Evolutionary conservation across 73 alveolate genomes (phyloP), one percentile per base, ranked within the genome.

Genomic region (Paramecium sexaurelia): DNA sequence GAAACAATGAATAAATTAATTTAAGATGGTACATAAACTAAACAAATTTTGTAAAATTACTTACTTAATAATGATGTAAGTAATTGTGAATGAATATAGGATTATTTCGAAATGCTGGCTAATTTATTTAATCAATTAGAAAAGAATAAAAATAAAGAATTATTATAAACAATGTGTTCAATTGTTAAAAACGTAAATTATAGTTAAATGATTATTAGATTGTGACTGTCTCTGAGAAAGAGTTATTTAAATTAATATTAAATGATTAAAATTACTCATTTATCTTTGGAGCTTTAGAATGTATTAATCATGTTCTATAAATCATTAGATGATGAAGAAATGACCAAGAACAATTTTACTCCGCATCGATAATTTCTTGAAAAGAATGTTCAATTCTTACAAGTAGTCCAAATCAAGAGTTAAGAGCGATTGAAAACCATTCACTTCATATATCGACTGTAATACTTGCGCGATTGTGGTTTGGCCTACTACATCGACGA

Each of bases 401-500:
- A 40, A 41, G 89, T 75, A 5, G 89, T 40, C 47, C 89, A 75
- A 75, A 20, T 75, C 41, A 27, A 37, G 47, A 41, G 89, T 26
- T 20, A 75, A 75, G 69, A 75, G 45, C 40, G 69, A 75, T 19
- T 75, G 35, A 57, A 57, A 57, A 57, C 78, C 66, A 75, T 75
- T 19, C 47, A 75, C 29, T 75, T 75, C 69, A 24, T 75, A 40
- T 75, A 75, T 41, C 66, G 89, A 40, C 69, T 75, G 71, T 29
- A 33, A 27, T 75, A 75, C 69, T 41, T 75, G 89, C 66, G 89
- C 37, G 89, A 75, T 40, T 75, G 89, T 75, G 71, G 40, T 37
- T 19, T 75, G 19, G 89, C 89, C 40, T 75, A 75, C 69, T 75
- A 75, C 69, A 39, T 75, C 71, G 89, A 75, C 69, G 89, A 75